Percentiles rank a stretch among this genome's conserved stretches.
Evolutionary conservation across 2,329 filamentous ascomycete species (phyloP).

Genomic region (Colletotrichum gloeosporioides): DNA sequence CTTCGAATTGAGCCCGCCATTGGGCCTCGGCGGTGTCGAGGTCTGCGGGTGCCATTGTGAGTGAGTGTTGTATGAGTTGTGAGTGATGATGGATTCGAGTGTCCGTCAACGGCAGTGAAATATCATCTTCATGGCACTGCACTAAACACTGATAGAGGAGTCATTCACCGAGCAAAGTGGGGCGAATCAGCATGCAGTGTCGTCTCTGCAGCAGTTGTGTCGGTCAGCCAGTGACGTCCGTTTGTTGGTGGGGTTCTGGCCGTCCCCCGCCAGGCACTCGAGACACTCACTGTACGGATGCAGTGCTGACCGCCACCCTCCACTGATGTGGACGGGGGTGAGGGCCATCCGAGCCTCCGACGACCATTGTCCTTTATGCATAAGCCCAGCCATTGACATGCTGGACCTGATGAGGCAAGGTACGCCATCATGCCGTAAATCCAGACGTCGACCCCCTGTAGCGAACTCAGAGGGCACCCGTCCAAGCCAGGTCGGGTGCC

Average conservation of each 20-base stretch:
- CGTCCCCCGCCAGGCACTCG: neutral
- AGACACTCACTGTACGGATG: neutral
- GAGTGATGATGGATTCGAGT: neutral
- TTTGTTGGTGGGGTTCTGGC: neutral
- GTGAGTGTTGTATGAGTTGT: neutral
- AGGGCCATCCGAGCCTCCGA: neutral
- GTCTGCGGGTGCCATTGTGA: slow-evolving; percentile 38
- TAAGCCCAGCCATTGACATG: neutral
- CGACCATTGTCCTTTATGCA: neutral
- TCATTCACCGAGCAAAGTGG: neutral
- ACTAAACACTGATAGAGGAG: neutral
- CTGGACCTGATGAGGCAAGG: neutral
- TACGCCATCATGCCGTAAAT: neutral
- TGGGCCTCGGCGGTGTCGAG: slow-evolving; percentile 54
- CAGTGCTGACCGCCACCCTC: neutral
- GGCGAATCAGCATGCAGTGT: neutral
- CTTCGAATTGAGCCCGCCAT: slow-evolving; percentile 85
- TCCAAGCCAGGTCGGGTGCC: neutral
- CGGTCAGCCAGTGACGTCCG: slow-evolving; percentile 6
- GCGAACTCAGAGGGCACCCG: neutral
- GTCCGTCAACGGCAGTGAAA: neutral
- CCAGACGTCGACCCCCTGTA: neutral
- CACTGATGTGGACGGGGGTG: neutral
- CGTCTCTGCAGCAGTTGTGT: neutral
- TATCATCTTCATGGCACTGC: neutral